Evolutionary conservation across 2,329 filamentous ascomycete species (phyloP).

Genomic region (Beauveria asiatica): DNA sequence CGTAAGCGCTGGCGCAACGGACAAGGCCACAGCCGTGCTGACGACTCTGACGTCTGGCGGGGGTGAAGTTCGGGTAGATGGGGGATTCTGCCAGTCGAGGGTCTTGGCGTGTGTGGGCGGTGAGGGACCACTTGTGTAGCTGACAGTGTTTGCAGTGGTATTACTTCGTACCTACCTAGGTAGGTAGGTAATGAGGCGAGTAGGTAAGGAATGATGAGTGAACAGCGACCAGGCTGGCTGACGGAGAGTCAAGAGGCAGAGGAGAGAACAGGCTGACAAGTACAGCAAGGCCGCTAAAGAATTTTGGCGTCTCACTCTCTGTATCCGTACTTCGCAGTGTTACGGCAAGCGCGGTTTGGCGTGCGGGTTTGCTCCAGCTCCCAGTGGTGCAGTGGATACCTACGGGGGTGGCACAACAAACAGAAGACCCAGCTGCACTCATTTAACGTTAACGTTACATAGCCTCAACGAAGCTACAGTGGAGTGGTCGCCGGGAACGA

Average conservation of each 20-base stretch:
- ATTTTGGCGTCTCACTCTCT: background rate
- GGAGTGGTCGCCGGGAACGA: background rate
- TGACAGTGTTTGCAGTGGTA: background rate
- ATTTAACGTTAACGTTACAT: background rate
- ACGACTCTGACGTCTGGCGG: background rate
- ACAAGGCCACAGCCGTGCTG: background rate
- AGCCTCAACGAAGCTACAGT: background rate
- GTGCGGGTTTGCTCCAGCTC: background rate
- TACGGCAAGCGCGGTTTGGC: background rate
- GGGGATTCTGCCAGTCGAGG: slow-evolving; percentile 1
- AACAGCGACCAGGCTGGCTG: too few species aligned
- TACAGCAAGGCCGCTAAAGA: background rate
- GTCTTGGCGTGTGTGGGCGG: background rate
- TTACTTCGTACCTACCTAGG: too few species aligned
- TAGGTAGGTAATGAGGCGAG: background rate
- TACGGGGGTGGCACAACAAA: too few species aligned
- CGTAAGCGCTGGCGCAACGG: background rate
- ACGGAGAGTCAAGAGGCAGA: background rate
- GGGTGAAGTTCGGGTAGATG: slow-evolving; percentile 3
- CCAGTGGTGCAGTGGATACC: background rate
- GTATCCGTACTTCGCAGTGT: background rate
- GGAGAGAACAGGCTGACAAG: background rate
- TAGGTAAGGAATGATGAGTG: too few species aligned
- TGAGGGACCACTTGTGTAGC: background rate
- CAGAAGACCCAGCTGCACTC: too few species aligned